Evolutionary conservation across 495 filamentous ascomycete genomes (phyloP).

Genomic region (Lepraria neglecta): DNA sequence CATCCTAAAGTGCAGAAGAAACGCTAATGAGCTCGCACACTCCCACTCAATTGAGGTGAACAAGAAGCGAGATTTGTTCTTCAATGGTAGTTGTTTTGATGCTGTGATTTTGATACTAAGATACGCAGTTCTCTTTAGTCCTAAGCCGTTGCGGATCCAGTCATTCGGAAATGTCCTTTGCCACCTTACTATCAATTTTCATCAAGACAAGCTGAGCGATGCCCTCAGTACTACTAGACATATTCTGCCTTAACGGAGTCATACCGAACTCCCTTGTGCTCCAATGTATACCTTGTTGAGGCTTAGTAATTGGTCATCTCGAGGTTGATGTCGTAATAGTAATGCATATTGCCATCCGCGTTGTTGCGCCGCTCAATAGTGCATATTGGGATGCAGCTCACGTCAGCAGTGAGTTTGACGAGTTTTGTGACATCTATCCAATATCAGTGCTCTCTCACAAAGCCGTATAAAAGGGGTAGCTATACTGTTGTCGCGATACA

Average conservation of each 20-base stretch:
- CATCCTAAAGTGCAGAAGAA: too few species aligned
- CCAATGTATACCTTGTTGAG: not conserved
- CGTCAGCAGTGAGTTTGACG: not conserved
- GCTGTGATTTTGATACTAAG: too few species aligned
- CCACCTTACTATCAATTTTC: too few species aligned
- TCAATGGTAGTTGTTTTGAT: too few species aligned
- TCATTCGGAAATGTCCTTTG: too few species aligned
- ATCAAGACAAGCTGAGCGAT: too few species aligned
- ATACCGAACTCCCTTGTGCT: not conserved
- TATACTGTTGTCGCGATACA: not conserved
- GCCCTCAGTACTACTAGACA: too few species aligned
- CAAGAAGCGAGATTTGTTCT: too few species aligned
- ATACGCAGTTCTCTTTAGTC: too few species aligned
- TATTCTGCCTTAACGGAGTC: not conserved
- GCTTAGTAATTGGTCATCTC: not conserved
- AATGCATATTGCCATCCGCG: not conserved
- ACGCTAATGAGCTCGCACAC: too few species aligned
- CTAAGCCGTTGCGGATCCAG: too few species aligned
- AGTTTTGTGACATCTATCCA: not conserved
- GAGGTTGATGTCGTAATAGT: not conserved
- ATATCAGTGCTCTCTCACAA: not conserved
- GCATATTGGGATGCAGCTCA: not conserved
- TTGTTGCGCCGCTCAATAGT: not conserved
- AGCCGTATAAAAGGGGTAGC: not conserved
- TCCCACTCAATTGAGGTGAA: too few species aligned